These are phyloP conservation scores for Hansfordia pulvinata DNA, from an alignment of 2,329 filamentous ascomycete species.

Conservation along the genomic window DNA sequence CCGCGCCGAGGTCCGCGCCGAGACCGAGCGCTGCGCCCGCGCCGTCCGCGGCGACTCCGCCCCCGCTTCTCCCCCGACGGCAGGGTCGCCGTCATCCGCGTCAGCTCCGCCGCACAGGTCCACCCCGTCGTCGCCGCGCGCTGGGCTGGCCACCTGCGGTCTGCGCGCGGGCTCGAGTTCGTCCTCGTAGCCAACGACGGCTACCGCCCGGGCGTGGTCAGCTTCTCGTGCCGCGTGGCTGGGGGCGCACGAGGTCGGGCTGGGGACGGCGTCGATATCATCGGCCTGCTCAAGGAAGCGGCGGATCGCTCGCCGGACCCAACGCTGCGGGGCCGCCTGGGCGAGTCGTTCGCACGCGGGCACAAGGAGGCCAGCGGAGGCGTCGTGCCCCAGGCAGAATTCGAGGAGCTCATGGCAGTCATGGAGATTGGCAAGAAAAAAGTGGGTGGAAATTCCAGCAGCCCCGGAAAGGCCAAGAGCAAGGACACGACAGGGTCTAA, in stretches of 20 bases:
- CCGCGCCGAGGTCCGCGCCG: conserved; percentile 42
- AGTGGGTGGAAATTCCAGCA: conserved; percentile 15
- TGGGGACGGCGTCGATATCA: conserved; percentile 44
- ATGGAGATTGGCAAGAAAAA: conserved; percentile 44
- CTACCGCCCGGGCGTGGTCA: conserved; percentile 47
- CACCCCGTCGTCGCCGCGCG: conserved; percentile 55
- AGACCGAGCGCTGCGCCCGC: conserved; percentile 48
- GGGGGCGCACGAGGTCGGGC: conserved; percentile 37
- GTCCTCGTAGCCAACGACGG: conserved; percentile 55
- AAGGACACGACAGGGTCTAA: conserved; percentile 13
- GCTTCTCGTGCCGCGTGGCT: conserved; percentile 53
- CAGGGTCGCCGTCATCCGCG: conserved; percentile 48
- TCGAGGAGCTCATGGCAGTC: conserved; percentile 48
- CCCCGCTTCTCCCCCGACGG: conserved; percentile 51
- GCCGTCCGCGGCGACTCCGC: too few species aligned
- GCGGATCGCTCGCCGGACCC: conserved; percentile 26
- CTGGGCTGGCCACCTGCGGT: conserved; percentile 48
- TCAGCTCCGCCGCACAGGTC: conserved; percentile 45
- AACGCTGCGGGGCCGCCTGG: conserved; percentile 32
- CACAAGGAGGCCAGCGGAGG: conserved; percentile 57
- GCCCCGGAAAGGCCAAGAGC: conserved; percentile 18
- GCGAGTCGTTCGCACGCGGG: conserved; percentile 50
- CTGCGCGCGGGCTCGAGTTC: conserved; percentile 44
- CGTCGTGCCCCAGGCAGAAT: conserved; percentile 44
- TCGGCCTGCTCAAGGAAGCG: conserved; percentile 38